Conservation (phyloP, 257 asterid genomes). For the Cruciata laevipes region DNA sequence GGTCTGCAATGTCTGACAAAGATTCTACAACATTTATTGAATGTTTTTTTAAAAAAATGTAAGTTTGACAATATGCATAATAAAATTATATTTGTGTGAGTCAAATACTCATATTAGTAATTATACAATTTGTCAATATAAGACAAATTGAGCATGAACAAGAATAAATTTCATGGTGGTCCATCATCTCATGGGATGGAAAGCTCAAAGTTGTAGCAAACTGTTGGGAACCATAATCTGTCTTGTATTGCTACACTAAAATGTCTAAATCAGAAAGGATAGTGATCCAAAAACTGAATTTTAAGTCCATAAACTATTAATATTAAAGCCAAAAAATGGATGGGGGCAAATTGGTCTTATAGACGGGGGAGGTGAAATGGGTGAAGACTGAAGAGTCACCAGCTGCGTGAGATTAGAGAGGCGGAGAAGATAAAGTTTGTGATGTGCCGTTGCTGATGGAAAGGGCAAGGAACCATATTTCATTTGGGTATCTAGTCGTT, state of each 20-base stretch:
- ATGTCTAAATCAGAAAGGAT: neutral
- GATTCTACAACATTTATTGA: too few species aligned
- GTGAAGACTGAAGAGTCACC: neutral
- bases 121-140: too few species aligned
- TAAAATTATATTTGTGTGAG: too few species aligned
- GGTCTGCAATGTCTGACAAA: too few species aligned
- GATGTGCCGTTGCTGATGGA: slow-evolving; percentile 9
- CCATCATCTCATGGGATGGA: neutral
- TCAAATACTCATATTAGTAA: too few species aligned
- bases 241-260: neutral
- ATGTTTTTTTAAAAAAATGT: too few species aligned
- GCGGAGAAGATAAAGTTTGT: neutral
- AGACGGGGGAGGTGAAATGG: neutral
- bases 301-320: too few species aligned
- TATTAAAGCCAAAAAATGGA: neutral
- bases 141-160: too few species aligned
- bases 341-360: neutral
- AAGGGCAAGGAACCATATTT: slow-evolving; percentile 4
- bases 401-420: slow-evolving; percentile 9
- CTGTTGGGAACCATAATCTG: neutral
- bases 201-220: neutral
- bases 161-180: neutral
- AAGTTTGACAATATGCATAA: too few species aligned
- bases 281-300: too few species aligned
- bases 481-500: slow-evolving; percentile 5